These are phyloP conservation scores for Pestalotiopsis fici DNA, from an alignment of 2,329 filamentous ascomycete genomes.

Conservation along the genomic window DNA sequence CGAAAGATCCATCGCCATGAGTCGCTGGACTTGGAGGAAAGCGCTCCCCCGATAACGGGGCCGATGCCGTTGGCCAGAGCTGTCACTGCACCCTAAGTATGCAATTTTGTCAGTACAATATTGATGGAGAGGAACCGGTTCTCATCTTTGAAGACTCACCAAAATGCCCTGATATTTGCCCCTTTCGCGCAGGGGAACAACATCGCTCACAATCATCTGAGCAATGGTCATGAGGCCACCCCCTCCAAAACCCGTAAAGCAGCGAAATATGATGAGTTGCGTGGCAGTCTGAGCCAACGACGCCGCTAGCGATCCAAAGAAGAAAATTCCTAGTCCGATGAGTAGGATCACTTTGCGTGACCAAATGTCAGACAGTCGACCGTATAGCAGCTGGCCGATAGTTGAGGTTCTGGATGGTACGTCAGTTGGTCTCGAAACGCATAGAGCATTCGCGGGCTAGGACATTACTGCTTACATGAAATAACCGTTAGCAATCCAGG, in stretches of 20 bases:
- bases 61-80: slow-evolving; percentile 47
- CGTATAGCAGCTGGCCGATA: slow-evolving; percentile 46
- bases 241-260: slow-evolving; percentile 34
- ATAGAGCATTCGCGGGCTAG: too few relatives aligned
- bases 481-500: too few relatives aligned
- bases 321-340: slow-evolving; percentile 40
- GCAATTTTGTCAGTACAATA: too few relatives aligned
- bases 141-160: slow-evolving; percentile 30
- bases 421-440: too few relatives aligned
- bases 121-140: too few relatives aligned
- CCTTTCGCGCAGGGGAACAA: slow-evolving; percentile 27
- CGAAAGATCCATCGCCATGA: slow-evolving; percentile 57
- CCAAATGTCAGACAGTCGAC: slow-evolving; percentile 47
- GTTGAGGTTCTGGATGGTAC: slow-evolving; percentile 38
- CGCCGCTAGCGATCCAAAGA: slow-evolving; percentile 41
- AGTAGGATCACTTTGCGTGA: slow-evolving; percentile 43
- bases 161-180: slow-evolving; percentile 36
- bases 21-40: slow-evolving; percentile 44
- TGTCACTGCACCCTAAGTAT: too few relatives aligned
- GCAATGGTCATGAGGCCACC: slow-evolving; percentile 30
- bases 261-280: slow-evolving; percentile 42
- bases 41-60: slow-evolving; percentile 52
- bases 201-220: slow-evolving; percentile 30
- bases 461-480: too few relatives aligned
- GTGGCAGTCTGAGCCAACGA: slow-evolving; percentile 40